phyloP scores from a whole-genome alignment of 148 eudicot species.

The Vaccinium myrtillus region DNA sequence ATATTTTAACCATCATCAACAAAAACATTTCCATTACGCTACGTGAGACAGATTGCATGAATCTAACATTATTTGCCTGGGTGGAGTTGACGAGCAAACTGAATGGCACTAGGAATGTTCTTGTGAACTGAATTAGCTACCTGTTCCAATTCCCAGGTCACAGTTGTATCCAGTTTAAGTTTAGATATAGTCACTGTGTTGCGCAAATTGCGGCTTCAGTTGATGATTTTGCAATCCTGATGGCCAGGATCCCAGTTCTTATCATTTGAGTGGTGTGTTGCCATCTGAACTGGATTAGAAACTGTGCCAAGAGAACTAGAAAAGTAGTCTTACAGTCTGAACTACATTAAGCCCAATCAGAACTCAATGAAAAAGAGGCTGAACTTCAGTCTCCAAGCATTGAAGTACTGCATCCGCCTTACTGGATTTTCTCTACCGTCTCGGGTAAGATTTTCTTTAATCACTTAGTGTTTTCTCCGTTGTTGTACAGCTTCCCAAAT shows the following conservation, averaged over 20 bases:
- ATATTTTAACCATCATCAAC: background rate
- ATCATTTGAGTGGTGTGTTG: slow-evolving; percentile 38
- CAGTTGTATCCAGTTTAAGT: background rate
- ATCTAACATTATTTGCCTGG: background rate
- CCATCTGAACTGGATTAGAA: slow-evolving; percentile 59
- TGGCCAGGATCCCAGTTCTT: slow-evolving; percentile 18
- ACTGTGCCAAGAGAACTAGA: slow-evolving; percentile 53
- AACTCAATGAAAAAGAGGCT: slow-evolving; percentile 61
- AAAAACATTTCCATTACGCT: background rate
- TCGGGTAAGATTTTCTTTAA: slow-evolving; percentile 35
- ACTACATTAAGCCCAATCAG: slow-evolving; percentile 46
- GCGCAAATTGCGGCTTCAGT: slow-evolving; percentile 28
- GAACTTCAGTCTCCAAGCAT: slow-evolving; percentile 49
- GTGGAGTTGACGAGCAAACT: background rate
- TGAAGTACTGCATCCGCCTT: slow-evolving; percentile 67
- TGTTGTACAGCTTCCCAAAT: background rate
- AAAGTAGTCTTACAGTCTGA: slow-evolving; percentile 57
- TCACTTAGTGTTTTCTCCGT: background rate
- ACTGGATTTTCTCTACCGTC: slow-evolving; percentile 48
- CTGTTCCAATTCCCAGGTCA: background rate
- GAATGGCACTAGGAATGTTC: background rate
- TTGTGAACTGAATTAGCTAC: background rate
- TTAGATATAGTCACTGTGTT: background rate
- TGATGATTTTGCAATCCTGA: slow-evolving; percentile 22
- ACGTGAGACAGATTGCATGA: background rate